These are phyloP conservation scores for Halophytophthora polymorphica DNA, from an alignment of 352 stramenopile genomes.

Conservation along the genomic window DNA sequence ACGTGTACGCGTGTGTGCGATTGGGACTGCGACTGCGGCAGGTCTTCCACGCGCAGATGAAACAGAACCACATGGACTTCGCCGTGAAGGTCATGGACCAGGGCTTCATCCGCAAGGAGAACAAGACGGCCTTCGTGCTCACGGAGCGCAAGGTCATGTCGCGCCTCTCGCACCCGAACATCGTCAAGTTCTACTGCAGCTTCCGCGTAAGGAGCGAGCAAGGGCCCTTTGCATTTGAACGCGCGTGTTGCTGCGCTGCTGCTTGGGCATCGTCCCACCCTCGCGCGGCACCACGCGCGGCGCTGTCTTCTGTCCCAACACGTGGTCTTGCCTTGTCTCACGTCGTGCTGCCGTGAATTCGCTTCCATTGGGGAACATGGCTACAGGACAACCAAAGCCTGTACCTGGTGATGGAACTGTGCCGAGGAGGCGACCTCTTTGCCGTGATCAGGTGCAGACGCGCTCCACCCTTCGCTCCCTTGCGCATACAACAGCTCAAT, in stretches of 20 bases:
- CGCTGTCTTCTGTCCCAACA: too few relatives aligned
- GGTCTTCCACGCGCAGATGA: slow-evolving; percentile 86
- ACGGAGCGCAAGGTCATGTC: slow-evolving; percentile 91
- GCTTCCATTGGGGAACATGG: slow-evolving; percentile 12
- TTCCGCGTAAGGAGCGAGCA: slow-evolving; percentile 59
- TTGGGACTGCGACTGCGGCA: slow-evolving; percentile 22
- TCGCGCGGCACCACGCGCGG: background rate
- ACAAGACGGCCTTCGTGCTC: slow-evolving; percentile 89
- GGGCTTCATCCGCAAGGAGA: slow-evolving; percentile 88
- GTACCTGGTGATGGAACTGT: slow-evolving; percentile 89
- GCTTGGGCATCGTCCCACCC: slow-evolving; percentile 15
- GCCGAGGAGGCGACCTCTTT: slow-evolving; percentile 78
- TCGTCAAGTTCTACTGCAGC: slow-evolving; percentile 89
- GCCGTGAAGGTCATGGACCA: slow-evolving; percentile 92
- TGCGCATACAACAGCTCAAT: background rate
- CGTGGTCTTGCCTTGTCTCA: too few relatives aligned
- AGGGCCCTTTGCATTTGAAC: background rate
- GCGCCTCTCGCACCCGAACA: slow-evolving; percentile 81
- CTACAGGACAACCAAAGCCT: slow-evolving; percentile 79
- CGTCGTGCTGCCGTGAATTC: slow-evolving; percentile 17
- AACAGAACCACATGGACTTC: slow-evolving; percentile 77
- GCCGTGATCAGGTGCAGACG: slow-evolving; percentile 62
- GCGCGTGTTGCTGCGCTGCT: background rate
- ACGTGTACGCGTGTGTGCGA: background rate
- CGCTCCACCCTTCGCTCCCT: background rate